Evolutionary conservation across 1,139 yeast species (phyloP).

Genomic region (Kurtzmaniella quercitrusa): DNA sequence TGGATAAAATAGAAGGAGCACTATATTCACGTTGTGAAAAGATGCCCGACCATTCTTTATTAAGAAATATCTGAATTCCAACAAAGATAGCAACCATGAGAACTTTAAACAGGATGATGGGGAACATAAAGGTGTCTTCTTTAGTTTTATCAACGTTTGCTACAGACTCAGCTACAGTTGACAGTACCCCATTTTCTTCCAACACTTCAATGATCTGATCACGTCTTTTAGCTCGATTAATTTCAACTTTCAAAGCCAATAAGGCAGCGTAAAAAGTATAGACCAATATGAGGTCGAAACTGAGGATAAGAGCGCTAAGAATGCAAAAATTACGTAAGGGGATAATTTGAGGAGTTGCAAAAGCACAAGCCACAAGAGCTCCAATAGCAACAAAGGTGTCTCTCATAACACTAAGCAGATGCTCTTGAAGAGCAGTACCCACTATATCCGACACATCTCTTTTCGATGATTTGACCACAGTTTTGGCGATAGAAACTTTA

Average conservation of each 20-base stretch:
- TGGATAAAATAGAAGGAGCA: conserved; percentile 27
- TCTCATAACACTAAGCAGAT: conserved; percentile 68
- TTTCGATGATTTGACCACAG: conserved; percentile 42
- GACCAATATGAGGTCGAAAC: conserved; percentile 70
- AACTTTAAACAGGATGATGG: conserved; percentile 60
- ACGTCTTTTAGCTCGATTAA: conserved; percentile 81
- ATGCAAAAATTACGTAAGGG: conserved; percentile 86
- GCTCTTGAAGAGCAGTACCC: conserved; percentile 58
- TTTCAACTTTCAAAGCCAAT: conserved; percentile 84
- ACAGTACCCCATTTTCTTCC: conserved; percentile 91
- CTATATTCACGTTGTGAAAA: conserved; percentile 19
- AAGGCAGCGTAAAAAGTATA: conserved; percentile 85
- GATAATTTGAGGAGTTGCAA: conserved; percentile 66
- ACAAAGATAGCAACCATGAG: conserved; percentile 66
- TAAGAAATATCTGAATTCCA: conserved; percentile 70
- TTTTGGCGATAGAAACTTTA: conserved; percentile 71
- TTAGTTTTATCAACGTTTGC: conserved; percentile 26
- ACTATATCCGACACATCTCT: conserved; percentile 45
- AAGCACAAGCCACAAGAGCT: conserved; percentile 64
- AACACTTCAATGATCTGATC: conserved; percentile 75
- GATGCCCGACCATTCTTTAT: conserved; percentile 70
- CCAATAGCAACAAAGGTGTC: conserved; percentile 75
- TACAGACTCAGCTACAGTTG: conserved; percentile 57
- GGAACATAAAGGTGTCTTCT: conserved; percentile 7
- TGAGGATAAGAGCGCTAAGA: conserved; percentile 67